Evolutionary conservation across 108 stramenopile species (phyloP), one percentile per base, ranked within the genome.

Genomic region (Pseudonitzschia multistriata): DNA sequence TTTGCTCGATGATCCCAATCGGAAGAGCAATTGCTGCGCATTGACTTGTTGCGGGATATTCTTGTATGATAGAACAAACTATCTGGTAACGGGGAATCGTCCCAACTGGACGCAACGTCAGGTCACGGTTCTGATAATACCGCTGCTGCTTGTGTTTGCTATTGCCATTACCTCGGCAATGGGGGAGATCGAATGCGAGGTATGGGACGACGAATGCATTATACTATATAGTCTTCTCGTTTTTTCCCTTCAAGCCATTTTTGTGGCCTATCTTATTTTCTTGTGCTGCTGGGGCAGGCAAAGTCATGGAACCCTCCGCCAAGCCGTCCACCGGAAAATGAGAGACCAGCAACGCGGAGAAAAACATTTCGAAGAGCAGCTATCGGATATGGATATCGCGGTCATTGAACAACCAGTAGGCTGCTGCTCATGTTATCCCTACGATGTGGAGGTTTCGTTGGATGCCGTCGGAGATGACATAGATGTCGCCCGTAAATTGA

Each of bases 31-130:
- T 55, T 78, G 83, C 25, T 92, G 91, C 66, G 74, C 87, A n/a
- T 27, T 92, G 6, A 66, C 85, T 0, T 89, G 87, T 65, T 87
- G 88, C 61, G 91, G 91, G 10, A 48, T 89, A 19, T 68, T 88
- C 1, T 87, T 87, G 67, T 67, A 59, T 33, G 91, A 92, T 54
- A 74, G 87, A 25, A 81, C 87, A 39, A 83, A 85, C 0, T 92
- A 82, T 55, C 61, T 92, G 17, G 52, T 88, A 48, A 84, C 81
- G 14, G 83, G 85, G 24, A 68, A 66, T 7, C 66, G 52, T 33
- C 91, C 88, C 17, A 85, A 88, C 42, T 45, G 42, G 42, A 45
- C 15, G 42, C 42, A 6, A 45, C 42, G 42, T 2, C 42, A 17
- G 1, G 17, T 45, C 11, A 4, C 17, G 2, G 13, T 17, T 45